Percentiles rank a stretch among this genome's conserved stretches.
Conservation (phyloP, 2,329 filamentous ascomycete species). For the Aciculosporium take region DNA sequence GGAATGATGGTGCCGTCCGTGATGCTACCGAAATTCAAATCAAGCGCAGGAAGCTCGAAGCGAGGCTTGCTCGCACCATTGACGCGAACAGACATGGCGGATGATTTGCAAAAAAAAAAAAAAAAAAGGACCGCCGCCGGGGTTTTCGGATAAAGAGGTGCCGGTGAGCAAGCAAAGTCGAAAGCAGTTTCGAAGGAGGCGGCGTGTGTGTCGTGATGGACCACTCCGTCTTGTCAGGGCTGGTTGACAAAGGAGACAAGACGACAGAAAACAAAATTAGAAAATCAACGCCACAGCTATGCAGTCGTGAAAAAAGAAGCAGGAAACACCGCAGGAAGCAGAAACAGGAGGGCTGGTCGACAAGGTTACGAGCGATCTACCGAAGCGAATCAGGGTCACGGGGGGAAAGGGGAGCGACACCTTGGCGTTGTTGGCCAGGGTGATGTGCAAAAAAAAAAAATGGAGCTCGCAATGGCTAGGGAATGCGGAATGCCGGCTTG, state of each 20-base stretch:
- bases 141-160: too few species aligned
- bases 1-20: slow-evolving; percentile 49
- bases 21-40: slow-evolving; percentile 44
- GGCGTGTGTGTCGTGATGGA: neutral
- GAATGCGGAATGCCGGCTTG: neutral
- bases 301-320: neutral
- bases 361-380: neutral
- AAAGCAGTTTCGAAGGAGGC: neutral
- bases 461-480: slow-evolving; percentile 5
- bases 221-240: neutral
- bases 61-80: slow-evolving; percentile 18
- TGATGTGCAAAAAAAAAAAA: slow-evolving; percentile 7
- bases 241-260: neutral
- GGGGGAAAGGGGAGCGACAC: slow-evolving; percentile 5
- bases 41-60: slow-evolving; percentile 44
- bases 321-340: neutral
- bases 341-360: neutral
- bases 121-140: neutral
- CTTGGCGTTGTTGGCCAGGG: slow-evolving; percentile 4
- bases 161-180: neutral
- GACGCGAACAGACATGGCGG: slow-evolving; percentile 19
- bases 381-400: neutral
- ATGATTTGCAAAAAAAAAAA: neutral
- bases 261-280: neutral
- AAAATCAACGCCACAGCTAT: neutral